Evolutionary conservation across 345 rosid species (phyloP).

Genomic region (Tarenaya hassleriana): DNA sequence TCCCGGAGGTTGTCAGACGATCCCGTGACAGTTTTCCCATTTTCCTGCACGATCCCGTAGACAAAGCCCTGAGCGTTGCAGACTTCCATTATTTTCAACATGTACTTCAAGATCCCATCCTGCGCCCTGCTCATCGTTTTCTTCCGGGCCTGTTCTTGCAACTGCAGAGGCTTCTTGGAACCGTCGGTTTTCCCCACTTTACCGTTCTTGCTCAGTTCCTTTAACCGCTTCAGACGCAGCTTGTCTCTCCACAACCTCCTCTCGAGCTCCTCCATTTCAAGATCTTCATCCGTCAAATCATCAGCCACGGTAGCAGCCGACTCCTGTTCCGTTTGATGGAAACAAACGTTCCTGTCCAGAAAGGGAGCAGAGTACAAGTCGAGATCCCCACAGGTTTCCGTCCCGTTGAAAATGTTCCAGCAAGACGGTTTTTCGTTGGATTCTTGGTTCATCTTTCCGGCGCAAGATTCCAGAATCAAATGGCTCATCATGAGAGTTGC

Average conservation of each 20-base stretch:
- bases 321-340: neutral
- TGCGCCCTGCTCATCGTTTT: constrained; percentile 41
- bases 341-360: neutral
- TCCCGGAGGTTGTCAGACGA: constrained; percentile 62
- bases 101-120: constrained; percentile 60
- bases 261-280: neutral
- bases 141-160: constrained; percentile 16
- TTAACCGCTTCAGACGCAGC: neutral
- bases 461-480: no score
- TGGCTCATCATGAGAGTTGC: no score
- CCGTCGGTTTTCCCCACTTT: neutral
- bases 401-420: neutral
- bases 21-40: constrained; percentile 64
- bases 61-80: constrained; percentile 63
- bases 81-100: constrained; percentile 72
- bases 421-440: no score
- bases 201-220: neutral
- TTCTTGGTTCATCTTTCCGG: no score
- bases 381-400: neutral
- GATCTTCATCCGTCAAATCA: neutral
- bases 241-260: constrained; percentile 2
- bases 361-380: neutral
- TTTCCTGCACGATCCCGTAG: constrained; percentile 62
- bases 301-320: neutral
- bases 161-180: neutral